Conservation (phyloP, 345 rosid genomes). For the Angophora floribunda region DNA sequence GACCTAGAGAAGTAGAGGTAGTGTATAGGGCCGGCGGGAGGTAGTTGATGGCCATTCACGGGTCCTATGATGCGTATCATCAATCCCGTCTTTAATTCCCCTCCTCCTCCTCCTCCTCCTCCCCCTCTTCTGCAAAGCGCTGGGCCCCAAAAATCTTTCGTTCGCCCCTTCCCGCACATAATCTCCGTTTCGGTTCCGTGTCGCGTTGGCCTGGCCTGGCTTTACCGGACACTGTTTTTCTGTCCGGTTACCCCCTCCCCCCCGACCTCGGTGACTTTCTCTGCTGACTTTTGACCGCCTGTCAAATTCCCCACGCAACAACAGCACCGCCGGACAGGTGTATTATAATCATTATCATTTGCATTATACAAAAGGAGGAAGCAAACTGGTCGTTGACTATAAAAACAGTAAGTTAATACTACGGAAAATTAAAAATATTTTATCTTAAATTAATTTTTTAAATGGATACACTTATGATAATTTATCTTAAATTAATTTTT, state of each 20-base stretch:
- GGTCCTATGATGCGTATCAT: background rate
- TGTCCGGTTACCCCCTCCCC: background rate
- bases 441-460: too few species aligned
- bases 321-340: background rate
- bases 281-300: background rate
- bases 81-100: background rate
- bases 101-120: background rate
- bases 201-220: background rate
- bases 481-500: too few species aligned
- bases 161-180: background rate
- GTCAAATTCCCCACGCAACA: background rate
- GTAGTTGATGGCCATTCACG: background rate
- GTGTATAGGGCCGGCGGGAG: background rate
- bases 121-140: background rate
- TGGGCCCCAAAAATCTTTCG: rapidly evolving
- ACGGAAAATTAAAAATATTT: too few species aligned
- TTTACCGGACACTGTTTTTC: background rate
- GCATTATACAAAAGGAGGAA: background rate
- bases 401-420: too few species aligned
- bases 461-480: too few species aligned
- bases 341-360: background rate
- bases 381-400: background rate
- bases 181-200: background rate
- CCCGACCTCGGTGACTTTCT: background rate
- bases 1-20: background rate